These are phyloP conservation scores for Vaccinium vitisidaea DNA, from an alignment of 148 eudicot species.

Conservation along the genomic window DNA sequence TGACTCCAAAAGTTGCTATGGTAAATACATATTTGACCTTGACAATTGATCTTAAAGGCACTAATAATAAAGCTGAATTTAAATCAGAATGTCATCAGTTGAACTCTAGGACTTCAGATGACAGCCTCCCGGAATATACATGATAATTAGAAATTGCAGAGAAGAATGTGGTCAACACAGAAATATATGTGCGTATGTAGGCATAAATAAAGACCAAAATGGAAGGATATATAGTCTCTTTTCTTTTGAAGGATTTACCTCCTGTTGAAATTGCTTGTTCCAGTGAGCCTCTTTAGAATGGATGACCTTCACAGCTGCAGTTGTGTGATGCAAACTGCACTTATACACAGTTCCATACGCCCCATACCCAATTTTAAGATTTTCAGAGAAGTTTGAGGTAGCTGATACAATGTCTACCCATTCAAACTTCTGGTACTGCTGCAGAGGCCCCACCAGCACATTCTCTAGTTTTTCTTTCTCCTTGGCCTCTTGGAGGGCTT, in stretches of 20 bases:
- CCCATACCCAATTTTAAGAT: constrained; percentile 75
- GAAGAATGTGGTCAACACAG: not conserved
- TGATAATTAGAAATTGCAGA: not conserved
- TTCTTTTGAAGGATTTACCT: constrained; percentile 37
- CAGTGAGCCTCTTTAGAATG: constrained; percentile 52
- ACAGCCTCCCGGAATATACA: constrained; percentile 3
- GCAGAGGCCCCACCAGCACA: constrained; percentile 35
- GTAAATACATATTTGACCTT: not conserved
- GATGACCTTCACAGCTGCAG: constrained; percentile 81
- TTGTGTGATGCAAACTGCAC: constrained; percentile 75
- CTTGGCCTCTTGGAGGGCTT: constrained; percentile 52
- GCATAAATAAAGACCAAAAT: not conserved
- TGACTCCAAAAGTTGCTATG: not conserved
- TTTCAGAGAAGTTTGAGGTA: constrained; percentile 55
- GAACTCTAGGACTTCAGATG: not conserved
- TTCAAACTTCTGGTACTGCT: constrained; percentile 58
- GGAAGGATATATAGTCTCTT: not conserved
- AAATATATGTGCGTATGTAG: not conserved
- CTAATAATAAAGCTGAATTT: not conserved
- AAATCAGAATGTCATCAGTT: not conserved
- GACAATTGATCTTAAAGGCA: not conserved
- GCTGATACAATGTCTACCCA: constrained; percentile 82
- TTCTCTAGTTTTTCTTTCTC: constrained; percentile 68
- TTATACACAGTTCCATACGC: constrained; percentile 82
- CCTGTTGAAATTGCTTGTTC: constrained; percentile 68